Evolutionary conservation across 306 rosid genomes (phyloP), one percentile per base, ranked within the genome.

Genomic region (Prunus campanulata): DNA sequence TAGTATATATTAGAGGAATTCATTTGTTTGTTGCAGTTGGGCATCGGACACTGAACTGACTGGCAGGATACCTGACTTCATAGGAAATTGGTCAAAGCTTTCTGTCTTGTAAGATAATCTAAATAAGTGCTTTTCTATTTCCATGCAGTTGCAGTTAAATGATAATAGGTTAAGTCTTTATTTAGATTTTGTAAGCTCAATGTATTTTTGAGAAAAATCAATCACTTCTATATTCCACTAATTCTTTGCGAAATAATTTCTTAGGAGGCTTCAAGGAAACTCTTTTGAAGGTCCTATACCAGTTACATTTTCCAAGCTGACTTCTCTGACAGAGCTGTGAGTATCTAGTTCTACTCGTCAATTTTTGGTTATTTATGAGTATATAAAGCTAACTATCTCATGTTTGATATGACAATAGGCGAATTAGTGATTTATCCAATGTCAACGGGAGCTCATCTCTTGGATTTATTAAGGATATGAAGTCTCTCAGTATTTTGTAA

Each of bases 211-310:
- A 25, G 42, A 52, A 70, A 14, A 14, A 7, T 15, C 9, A 1
- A 29, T 70, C 18, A 27, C 61, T 25, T 32, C 4, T 48, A 15
- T 65, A 19, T 56, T 65, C 27, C 35, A 12, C 65, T 66, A 22
- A 7, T 47, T 3, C 29, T 5, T 29, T 24, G 22, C 35, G 81
- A 60, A 51, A 50, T 79, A 51, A 56, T 71, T 66, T 74, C 25
- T 27, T 39, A 93, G 98, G 96, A 88, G 90, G 83, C 69, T 93
- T 81, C 88, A 93, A 77, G 98, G 98, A 16, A 93, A 93, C 86
- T 85, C 92, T 71, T 91, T 93, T 27, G 76, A 81, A 78, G 90
- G 96, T 56, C 83, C 89, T 25, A 86, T 91, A 83, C 96, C 98
- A 44, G 68, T 84, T 0, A 74, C 94, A 14, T 83, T 93, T 76